phyloP scores from a whole-genome alignment of 1,139 yeast genomes.

The Suhomyces bokatorum region DNA sequence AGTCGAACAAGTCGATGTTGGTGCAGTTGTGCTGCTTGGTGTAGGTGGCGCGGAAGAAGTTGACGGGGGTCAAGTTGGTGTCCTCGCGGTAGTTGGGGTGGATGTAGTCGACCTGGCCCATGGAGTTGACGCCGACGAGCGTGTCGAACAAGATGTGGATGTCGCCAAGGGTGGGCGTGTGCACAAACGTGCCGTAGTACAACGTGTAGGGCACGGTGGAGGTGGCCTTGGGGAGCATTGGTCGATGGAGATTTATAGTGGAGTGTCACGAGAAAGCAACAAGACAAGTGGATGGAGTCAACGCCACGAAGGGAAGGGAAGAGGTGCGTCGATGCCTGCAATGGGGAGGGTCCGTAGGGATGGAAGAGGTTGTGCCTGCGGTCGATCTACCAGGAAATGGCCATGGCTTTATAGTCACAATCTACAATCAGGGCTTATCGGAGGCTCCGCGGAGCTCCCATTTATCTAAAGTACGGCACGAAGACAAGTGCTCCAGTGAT shows the following conservation, averaged over 20 bases:
- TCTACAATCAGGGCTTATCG: not conserved
- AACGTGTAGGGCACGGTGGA: conserved; percentile 28
- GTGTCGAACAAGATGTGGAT: conserved; percentile 32
- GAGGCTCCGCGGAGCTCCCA: not conserved
- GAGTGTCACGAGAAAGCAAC: not conserved
- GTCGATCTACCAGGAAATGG: not conserved
- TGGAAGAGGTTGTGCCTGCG: not conserved
- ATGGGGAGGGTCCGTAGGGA: not conserved
- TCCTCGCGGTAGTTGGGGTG: conserved; percentile 16
- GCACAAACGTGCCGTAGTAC: conserved; percentile 41
- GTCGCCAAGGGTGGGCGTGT: conserved; percentile 33
- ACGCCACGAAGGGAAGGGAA: no score
- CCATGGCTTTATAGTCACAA: not conserved
- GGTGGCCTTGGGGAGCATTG: conserved; percentile 18
- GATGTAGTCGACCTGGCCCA: conserved; percentile 37
- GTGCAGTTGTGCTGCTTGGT: conserved; percentile 1
- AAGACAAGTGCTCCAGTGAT: no score
- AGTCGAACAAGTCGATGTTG: conserved; percentile 30
- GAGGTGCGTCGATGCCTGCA: no score
- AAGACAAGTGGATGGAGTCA: no score
- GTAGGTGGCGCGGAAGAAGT: conserved; percentile 8
- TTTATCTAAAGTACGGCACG: no score
- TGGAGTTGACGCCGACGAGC: conserved; percentile 33
- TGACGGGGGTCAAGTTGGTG: conserved; percentile 7
- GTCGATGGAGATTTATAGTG: no score